phyloP scores from a whole-genome alignment of 1,284 basidiomycete genomes.

The Moniliella sp. region DNA sequence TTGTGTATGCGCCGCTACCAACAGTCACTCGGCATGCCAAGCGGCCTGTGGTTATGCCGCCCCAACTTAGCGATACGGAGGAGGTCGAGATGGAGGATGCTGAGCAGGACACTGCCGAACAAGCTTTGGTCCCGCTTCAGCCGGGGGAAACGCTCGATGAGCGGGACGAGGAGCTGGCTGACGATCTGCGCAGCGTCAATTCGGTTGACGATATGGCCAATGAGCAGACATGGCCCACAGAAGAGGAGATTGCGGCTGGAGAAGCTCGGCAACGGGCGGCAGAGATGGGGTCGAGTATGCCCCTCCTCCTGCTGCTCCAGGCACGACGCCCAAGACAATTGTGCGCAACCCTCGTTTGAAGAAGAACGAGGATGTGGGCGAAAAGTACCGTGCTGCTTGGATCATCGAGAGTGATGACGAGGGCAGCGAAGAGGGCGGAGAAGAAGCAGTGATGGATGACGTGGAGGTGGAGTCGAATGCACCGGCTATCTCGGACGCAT shows the following conservation, averaged over 20 bases:
- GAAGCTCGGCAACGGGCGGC: too few relatives aligned
- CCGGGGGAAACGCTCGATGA: conserved; percentile 42
- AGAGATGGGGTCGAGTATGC: too few relatives aligned
- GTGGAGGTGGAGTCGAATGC: conserved; percentile 8
- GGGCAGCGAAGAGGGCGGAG: conserved; percentile 36
- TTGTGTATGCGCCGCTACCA: conserved; percentile 32
- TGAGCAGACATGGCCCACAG: conserved; percentile 96
- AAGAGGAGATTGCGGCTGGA: conserved; percentile 60
- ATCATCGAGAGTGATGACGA: conserved; percentile 24
- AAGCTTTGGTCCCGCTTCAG: conserved; percentile 17
- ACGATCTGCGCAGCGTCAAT: conserved; percentile 71
- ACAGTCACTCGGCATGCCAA: too few relatives aligned
- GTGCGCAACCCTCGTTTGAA: conserved; percentile 22
- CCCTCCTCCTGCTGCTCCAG: conserved; percentile 35
- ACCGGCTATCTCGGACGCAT: conserved; percentile 8
- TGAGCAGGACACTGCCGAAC: conserved; percentile 3
- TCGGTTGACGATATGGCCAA: conserved; percentile 68
- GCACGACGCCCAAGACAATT: conserved; percentile 27
- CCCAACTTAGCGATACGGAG: background rate
- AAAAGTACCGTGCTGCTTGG: conserved; percentile 26
- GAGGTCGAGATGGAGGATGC: conserved; percentile 2
- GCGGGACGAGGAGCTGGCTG: conserved; percentile 46
- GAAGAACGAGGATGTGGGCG: conserved; percentile 32
- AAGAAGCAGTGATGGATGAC: conserved; percentile 53
- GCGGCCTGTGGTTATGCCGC: background rate